Conservation (phyloP, 495 filamentous ascomycete genomes). For the Neurospora sp. region DNA sequence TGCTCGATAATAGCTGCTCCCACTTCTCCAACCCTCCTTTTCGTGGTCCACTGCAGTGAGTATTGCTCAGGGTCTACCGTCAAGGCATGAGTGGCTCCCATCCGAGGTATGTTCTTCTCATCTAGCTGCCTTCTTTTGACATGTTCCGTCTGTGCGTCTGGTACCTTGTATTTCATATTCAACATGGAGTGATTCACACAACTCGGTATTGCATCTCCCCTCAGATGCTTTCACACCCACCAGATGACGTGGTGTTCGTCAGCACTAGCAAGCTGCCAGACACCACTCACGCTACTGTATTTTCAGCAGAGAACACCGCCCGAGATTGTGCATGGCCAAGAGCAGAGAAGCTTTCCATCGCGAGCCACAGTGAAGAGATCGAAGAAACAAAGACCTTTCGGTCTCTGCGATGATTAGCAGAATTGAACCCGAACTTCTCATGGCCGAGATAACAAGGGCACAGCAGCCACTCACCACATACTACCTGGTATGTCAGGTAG, state of each 20-base stretch:
- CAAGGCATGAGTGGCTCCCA: background rate
- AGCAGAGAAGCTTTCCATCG: background rate
- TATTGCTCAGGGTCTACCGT: background rate
- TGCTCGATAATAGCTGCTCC: too few relatives aligned
- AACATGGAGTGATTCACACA: background rate
- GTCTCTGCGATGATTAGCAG: background rate
- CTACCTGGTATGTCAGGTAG: background rate
- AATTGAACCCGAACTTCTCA: background rate
- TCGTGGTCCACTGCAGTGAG: background rate
- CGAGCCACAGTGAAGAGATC: background rate
- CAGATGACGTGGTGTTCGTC: background rate
- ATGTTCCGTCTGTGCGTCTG: background rate
- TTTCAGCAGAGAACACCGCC: background rate
- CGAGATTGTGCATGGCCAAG: background rate
- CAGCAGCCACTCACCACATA: background rate
- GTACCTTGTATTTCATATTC: background rate
- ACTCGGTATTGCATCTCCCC: background rate
- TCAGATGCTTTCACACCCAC: background rate
- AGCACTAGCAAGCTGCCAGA: background rate
- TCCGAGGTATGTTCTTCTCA: background rate
- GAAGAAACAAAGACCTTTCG: too few relatives aligned
- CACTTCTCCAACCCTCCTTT: background rate
- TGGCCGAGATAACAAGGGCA: background rate
- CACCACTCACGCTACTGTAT: background rate
- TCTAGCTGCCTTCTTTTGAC: background rate